These are phyloP conservation scores for Leishmania tarentolae DNA, from an alignment of 208 protist species.

Conservation along the genomic window DNA sequence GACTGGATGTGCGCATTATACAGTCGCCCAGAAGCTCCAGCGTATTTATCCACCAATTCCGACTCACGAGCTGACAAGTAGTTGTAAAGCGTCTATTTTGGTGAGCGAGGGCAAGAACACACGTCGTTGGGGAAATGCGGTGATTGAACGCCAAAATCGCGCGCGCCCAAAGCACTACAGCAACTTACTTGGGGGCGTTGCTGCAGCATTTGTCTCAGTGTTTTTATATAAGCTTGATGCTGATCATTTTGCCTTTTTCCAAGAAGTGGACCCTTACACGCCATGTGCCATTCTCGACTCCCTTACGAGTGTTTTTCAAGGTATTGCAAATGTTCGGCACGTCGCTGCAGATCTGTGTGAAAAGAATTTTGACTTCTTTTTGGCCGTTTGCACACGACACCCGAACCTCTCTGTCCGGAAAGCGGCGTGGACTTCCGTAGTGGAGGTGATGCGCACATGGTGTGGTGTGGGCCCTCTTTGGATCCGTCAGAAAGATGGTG, in stretches of 20 bases:
- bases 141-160: slow-evolving; percentile 25
- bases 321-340: slow-evolving; percentile 38
- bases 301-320: slow-evolving; percentile 43
- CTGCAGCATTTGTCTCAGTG: slow-evolving; percentile 47
- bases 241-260: slow-evolving; percentile 75
- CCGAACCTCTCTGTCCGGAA: slow-evolving; percentile 33
- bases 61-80: slow-evolving; percentile 8
- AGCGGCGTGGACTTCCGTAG: slow-evolving; percentile 31
- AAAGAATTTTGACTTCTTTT: slow-evolving; percentile 35
- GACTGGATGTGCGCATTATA: background rate
- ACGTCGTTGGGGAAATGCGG: slow-evolving; percentile 63
- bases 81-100: slow-evolving; percentile 33
- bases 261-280: slow-evolving; percentile 61
- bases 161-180: slow-evolving; percentile 20
- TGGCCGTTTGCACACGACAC: slow-evolving; percentile 31
- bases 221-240: slow-evolving; percentile 50
- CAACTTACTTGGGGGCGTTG: slow-evolving; percentile 54
- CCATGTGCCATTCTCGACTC: slow-evolving; percentile 48
- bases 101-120: slow-evolving; percentile 64
- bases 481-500: slow-evolving; percentile 20
- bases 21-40: slow-evolving; percentile 11
- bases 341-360: slow-evolving; percentile 29
- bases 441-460: slow-evolving; percentile 46
- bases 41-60: slow-evolving; percentile 76
- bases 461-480: slow-evolving; percentile 32